Conservation (phyloP, 345 rosid species). For the Aquilaria sinensis region DNA sequence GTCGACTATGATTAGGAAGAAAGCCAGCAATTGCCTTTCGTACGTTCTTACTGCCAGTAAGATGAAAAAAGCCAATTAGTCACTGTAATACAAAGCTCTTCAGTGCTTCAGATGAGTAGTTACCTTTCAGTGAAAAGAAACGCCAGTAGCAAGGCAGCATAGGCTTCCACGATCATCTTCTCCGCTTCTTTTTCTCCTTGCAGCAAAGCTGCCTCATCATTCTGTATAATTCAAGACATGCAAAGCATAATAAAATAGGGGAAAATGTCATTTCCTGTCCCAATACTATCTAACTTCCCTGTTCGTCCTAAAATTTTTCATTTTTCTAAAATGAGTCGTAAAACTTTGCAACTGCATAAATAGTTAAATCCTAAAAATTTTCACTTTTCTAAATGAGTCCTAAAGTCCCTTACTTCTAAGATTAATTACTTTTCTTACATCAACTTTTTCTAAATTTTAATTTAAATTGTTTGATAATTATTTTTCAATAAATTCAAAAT, state of each 20-base stretch:
- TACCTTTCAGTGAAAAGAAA: constrained; percentile 98
- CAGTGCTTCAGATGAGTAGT: not conserved
- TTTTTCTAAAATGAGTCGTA: no score
- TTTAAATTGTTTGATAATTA: no score
- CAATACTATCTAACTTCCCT: no score
- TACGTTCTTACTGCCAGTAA: constrained; percentile 54
- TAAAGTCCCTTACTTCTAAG: no score
- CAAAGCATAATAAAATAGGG: constrained; percentile 3
- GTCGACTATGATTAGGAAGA: constrained; percentile 63
- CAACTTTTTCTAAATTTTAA: no score
- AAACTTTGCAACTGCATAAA: no score
- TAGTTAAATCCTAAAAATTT: no score
- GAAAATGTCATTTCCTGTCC: not conserved
- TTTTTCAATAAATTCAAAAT: no score
- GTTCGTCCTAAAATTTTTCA: no score
- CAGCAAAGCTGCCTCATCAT: constrained; percentile 69
- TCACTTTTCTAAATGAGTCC: no score
- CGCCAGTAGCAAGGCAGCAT: constrained; percentile 90
- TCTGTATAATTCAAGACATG: constrained; percentile 27
- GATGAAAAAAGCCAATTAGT: constrained; percentile 13
- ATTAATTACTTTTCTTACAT: no score
- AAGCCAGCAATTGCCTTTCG: constrained; percentile 70
- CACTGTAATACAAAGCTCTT: not conserved
- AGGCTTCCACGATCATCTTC: constrained; percentile 97
- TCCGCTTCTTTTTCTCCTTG: constrained; percentile 98